Conservation (phyloP, 805 yeast species). For the Pichia nanzhaoensis region DNA sequence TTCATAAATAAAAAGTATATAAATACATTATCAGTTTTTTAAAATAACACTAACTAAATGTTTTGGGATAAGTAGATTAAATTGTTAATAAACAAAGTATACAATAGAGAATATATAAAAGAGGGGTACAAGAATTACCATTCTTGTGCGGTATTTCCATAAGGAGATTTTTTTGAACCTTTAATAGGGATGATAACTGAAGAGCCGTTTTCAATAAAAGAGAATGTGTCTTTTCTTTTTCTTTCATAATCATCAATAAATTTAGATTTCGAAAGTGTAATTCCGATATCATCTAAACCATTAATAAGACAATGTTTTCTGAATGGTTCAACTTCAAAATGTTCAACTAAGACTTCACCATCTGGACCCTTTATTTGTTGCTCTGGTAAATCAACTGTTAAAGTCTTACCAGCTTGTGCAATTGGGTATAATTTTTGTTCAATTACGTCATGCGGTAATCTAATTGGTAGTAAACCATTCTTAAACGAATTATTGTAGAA, state of each 20-base stretch:
- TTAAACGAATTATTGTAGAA: slow-evolving; percentile 96
- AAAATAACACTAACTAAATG: not conserved
- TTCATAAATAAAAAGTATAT: slow-evolving; percentile 16
- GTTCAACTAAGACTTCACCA: slow-evolving; percentile 69
- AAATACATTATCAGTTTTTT: not conserved
- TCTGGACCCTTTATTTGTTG: slow-evolving; percentile 67
- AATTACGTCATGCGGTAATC: slow-evolving; percentile 77
- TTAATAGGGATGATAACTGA: slow-evolving; percentile 49
- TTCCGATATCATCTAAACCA: slow-evolving; percentile 95
- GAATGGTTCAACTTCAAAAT: slow-evolving; percentile 84
- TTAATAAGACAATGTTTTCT: slow-evolving; percentile 92
- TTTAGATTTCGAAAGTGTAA: slow-evolving; percentile 85
- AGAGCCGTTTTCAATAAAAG: slow-evolving; percentile 91
- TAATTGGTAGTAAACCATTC: slow-evolving; percentile 89
- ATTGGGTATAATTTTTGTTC: slow-evolving; percentile 66
- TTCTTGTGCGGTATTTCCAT: slow-evolving; percentile 65
- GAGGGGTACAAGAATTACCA: slow-evolving; percentile 39
- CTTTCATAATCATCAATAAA: slow-evolving; percentile 69
- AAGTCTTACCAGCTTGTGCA: slow-evolving; percentile 63
- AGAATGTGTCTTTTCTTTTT: slow-evolving; percentile 68
- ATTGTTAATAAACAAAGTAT: not conserved
- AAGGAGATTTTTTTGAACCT: slow-evolving; percentile 63
- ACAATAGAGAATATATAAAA: not conserved
- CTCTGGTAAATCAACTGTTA: slow-evolving; percentile 79
- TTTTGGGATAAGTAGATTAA: not conserved